Evolutionary conservation across 306 rosid species (phyloP).

Genomic region (Castanopsis chinensis): DNA sequence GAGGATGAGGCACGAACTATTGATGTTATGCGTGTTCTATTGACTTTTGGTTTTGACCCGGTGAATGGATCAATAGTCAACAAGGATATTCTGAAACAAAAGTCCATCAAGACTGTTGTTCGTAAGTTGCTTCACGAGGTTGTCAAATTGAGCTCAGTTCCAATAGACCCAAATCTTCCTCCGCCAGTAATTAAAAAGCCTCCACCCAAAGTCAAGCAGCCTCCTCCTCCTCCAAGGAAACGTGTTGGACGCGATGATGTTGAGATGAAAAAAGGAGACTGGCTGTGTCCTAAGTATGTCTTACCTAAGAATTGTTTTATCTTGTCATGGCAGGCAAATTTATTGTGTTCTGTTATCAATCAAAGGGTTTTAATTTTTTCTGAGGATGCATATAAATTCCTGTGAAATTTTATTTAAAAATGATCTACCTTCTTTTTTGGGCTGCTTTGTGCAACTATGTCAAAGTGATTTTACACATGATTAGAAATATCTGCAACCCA

Average conservation of each 20-base stretch:
- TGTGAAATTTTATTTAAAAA: background rate
- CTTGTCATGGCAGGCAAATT: conserved; percentile 7
- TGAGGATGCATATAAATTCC: conserved; percentile 18
- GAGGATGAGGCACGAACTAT: conserved; percentile 90
- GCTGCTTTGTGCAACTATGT: background rate
- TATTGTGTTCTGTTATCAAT: background rate
- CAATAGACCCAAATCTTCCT: conserved; percentile 89
- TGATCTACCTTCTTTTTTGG: background rate
- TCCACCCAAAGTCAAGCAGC: conserved; percentile 90
- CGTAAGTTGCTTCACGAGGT: conserved; percentile 91
- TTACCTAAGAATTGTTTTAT: conserved; percentile 12
- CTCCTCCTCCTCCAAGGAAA: conserved; percentile 89
- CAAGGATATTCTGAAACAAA: conserved; percentile 66
- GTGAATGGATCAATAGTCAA: conserved; percentile 52
- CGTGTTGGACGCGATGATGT: conserved; percentile 93
- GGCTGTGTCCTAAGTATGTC: conserved; percentile 97
- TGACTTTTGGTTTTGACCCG: conserved; percentile 80
- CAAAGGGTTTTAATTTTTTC: background rate
- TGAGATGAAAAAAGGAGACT: conserved; percentile 98
- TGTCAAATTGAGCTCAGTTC: conserved; percentile 92
- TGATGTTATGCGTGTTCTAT: conserved; percentile 81
- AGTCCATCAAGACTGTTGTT: conserved; percentile 73
- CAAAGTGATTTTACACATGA: background rate
- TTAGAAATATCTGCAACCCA: background rate
- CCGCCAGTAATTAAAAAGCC: conserved; percentile 77